Evolutionary conservation across 2,329 filamentous ascomycete genomes (phyloP), one percentile per base, ranked within the genome.

Genomic region (Diplodia seriata): DNA sequence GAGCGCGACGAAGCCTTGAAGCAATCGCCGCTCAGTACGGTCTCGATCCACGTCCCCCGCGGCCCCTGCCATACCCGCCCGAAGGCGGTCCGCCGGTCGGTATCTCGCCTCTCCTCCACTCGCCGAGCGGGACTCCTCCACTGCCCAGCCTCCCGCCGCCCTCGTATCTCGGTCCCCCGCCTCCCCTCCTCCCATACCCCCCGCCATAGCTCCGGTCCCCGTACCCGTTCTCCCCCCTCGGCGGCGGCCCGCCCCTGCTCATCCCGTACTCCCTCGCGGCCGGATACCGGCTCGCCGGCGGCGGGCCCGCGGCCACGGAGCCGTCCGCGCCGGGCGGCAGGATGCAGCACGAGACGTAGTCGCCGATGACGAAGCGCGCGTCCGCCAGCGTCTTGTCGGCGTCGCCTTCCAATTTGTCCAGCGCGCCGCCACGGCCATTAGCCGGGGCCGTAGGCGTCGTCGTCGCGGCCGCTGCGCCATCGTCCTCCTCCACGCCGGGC

Each of bases 261-360:
- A 51, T 51, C 18, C 67, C 67, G 15, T 54, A 68, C 3, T 59
- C 56, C 2, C 66, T 15, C 31, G 66, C n/a, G 7, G 53, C 15
- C 20, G 64, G 43, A 8, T 47, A 71, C 2, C 72, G 76, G 40
- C 72, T 72, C 65, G 61, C 69, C 33, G 84, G 82, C 26, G 81
- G 81, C n/a, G 85, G 82, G 11, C 82, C 73, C 47, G 91, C 87
- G 53, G 89, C 89, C 49, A 96, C 89, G 38, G 86, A 87, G 0
- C 93, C 93, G 76, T 94, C 90, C 38, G 87, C 82, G 31, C 91
- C 81, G 0, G 92, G 92, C 51, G 92, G 89, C 67, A 94, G 82
- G 69, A 97, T 89, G 5, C 92, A 91, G 76, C 92, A 94, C 68
- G 90, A 90, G 50, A 98, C 85, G 75, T 91, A 97, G 78, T 98